Base-by-base conservation (phyloP, 108 stramenopile species). In the Cyclostephanos tholiformis region DNA sequence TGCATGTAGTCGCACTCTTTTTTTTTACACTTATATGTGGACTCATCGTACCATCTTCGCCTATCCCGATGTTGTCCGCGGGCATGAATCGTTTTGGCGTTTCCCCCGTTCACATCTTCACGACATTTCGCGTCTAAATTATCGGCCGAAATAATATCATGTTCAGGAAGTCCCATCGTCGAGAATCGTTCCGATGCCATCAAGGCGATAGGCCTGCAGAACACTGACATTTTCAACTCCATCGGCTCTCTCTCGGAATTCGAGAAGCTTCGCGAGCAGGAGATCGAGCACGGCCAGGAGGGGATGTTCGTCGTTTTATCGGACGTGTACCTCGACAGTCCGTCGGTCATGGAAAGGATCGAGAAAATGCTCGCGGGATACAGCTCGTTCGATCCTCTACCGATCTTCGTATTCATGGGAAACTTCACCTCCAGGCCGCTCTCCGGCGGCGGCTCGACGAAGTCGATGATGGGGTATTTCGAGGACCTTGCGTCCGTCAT, bases 381-480 rank as follows among this genome's bases (percentile, higher is more conserved):
- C 69, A 77, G 73, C 69, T 53, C 87, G 29, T 64, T 85, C 23
- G 49, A 73, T 48, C 76, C 87, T 12, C 74, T 84, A 1, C 89
- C 93, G 27, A 52, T 97, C 51, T 95, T 96, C 74, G 87, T 96
- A 4, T 78, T 98, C n/a, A 96, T 98, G 92, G 98, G 98, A 38
- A 91, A 97, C 73, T 97, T 98, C 72, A 76, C 84, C 39, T 91
- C 94, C 58, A 76, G 77, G 55, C 86, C 89, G 0, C 50, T 83
- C 14, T 79, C 80, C 20, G 71, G 72, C 43, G 38, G 67, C 62
- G 29, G 66, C 69, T 62, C 61, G 65, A 69, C 76, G 17, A 82
- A 86, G 48, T 69, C 65, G 22, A 82, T 86, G 50, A 80, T 85
- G 35, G 69, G 63, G 41, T 88, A 83, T 48, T 95, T 89, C 57